Percentiles rank a stretch among this genome's conserved stretches.
Evolutionary conservation across 495 filamentous ascomycete genomes (phyloP).

Genomic region (Cercophora sp.): DNA sequence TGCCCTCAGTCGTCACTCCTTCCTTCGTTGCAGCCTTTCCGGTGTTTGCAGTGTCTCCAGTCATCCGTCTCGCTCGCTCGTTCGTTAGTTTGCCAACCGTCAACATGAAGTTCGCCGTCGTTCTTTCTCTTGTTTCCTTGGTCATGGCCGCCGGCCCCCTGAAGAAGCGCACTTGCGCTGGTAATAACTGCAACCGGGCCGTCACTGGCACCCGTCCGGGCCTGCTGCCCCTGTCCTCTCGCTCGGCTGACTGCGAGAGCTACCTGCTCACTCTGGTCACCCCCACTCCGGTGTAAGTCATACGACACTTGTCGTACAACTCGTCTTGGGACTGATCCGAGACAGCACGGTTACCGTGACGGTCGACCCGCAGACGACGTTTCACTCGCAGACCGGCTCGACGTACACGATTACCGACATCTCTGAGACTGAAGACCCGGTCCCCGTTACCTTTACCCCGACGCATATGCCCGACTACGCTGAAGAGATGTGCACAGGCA

Average conservation of each 20-base stretch:
- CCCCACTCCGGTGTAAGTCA: conserved; percentile 27
- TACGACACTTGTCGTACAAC: no score
- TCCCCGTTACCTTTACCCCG: conserved; percentile 21
- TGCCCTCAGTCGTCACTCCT: no score
- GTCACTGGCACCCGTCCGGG: conserved; percentile 29
- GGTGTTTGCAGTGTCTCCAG: neutral
- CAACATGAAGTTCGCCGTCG: conserved; percentile 31
- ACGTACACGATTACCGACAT: conserved; percentile 4
- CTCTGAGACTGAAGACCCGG: no score
- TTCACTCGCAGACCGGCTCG: conserved; percentile 5
- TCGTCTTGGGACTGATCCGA: neutral
- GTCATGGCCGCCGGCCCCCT: conserved; percentile 22
- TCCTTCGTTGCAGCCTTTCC: no score
- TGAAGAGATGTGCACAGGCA: conserved; percentile 16
- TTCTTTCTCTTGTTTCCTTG: conserved; percentile 23
- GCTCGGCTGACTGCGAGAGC: conserved; percentile 31
- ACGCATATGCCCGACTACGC: conserved; percentile 28
- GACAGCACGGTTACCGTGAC: conserved; percentile 29
- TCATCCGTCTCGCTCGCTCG: neutral
- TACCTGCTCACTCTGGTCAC: conserved; percentile 32
- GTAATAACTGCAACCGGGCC: conserved; percentile 36
- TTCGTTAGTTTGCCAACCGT: conserved; percentile 3
- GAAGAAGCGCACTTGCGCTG: conserved; percentile 14
- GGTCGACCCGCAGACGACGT: conserved; percentile 16
- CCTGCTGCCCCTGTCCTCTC: conserved; percentile 19